Percentiles rank a stretch among this genome's conserved stretches.
These are phyloP conservation scores for Macroventuria anomochaeta DNA, from an alignment of 2,329 filamentous ascomycete genomes.

Conservation along the genomic window DNA sequence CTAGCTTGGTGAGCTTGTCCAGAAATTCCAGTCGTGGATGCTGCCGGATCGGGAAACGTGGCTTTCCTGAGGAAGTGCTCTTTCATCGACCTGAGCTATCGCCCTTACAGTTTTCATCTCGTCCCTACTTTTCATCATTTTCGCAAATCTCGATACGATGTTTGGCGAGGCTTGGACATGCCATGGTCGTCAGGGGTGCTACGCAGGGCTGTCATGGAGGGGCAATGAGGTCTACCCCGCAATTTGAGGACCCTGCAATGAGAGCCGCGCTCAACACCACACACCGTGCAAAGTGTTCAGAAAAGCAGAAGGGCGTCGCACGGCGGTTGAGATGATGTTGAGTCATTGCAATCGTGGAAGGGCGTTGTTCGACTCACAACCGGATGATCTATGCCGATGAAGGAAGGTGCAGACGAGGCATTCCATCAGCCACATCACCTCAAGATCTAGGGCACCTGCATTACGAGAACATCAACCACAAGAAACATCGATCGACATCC, in stretches of 20 bases:
- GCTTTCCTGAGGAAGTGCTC: neutral
- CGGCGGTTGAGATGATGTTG: neutral
- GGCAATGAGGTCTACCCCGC: slow-evolving; percentile 5
- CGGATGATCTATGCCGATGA: neutral
- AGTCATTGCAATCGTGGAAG: slow-evolving; percentile 9
- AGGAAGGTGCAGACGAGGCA: slow-evolving; percentile 6
- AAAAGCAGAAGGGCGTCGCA: neutral
- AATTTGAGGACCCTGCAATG: neutral
- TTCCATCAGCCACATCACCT: slow-evolving; percentile 1
- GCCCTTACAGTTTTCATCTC: too few relatives aligned
- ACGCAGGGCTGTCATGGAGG: too few relatives aligned
- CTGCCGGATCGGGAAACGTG: neutral
- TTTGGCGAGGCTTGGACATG: neutral
- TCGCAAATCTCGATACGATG: too few relatives aligned
- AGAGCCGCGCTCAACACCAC: neutral
- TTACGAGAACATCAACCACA: too few relatives aligned
- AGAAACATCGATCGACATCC: too few relatives aligned
- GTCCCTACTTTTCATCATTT: too few relatives aligned
- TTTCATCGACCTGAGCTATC: neutral
- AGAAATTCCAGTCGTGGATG: neutral
- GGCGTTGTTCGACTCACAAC: slow-evolving; percentile 4
- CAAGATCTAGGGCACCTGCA: slow-evolving; percentile 1
- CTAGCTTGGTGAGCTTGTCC: slow-evolving; percentile 23
- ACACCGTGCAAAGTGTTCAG: neutral
- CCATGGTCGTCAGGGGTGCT: too few relatives aligned